A percentile compares a stretch with the other conserved stretches of the same genome.
Conservation (phyloP, 2,329 filamentous ascomycete species). For the Cordyceps militaris region DNA sequence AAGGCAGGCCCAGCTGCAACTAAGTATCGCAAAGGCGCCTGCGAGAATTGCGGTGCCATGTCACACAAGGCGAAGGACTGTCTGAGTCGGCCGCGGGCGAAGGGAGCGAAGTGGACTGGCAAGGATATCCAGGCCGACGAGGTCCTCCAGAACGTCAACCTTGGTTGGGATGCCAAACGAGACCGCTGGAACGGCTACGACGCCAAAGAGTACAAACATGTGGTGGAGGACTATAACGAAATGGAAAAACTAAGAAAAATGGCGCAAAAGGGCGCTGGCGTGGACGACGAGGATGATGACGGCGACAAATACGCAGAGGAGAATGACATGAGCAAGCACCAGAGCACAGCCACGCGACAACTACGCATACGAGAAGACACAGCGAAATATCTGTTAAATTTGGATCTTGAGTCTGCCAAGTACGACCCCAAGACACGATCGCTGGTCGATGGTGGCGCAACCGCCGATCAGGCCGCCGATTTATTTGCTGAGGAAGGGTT, state of each 20-base stretch:
- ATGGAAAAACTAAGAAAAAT: slow-evolving; percentile 67
- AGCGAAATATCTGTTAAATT: slow-evolving; percentile 89
- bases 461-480: slow-evolving; percentile 69
- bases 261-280: slow-evolving; percentile 42
- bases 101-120: slow-evolving; percentile 86
- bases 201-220: slow-evolving; percentile 71
- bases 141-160: slow-evolving; percentile 70
- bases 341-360: slow-evolving; percentile 84
- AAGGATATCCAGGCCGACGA: slow-evolving; percentile 93
- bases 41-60: slow-evolving; percentile 97
- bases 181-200: slow-evolving; percentile 99
- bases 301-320: slow-evolving; percentile 84
- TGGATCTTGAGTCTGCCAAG: slow-evolving; percentile 92
- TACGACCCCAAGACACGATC: slow-evolving; percentile 95
- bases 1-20: slow-evolving; percentile 82
- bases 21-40: slow-evolving; percentile 95
- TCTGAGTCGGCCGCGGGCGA: slow-evolving; percentile 77
- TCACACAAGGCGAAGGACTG: slow-evolving; percentile 95
- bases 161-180: slow-evolving; percentile 95
- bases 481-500: slow-evolving; percentile 92
- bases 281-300: slow-evolving; percentile 44
- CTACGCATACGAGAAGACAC: slow-evolving; percentile 92
- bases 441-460: slow-evolving; percentile 79
- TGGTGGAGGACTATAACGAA: slow-evolving; percentile 86
- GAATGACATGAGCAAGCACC: slow-evolving; percentile 91